phyloP scores from a whole-genome alignment of 768 basidiomycete genomes.

The Lyophyllum decastes region DNA sequence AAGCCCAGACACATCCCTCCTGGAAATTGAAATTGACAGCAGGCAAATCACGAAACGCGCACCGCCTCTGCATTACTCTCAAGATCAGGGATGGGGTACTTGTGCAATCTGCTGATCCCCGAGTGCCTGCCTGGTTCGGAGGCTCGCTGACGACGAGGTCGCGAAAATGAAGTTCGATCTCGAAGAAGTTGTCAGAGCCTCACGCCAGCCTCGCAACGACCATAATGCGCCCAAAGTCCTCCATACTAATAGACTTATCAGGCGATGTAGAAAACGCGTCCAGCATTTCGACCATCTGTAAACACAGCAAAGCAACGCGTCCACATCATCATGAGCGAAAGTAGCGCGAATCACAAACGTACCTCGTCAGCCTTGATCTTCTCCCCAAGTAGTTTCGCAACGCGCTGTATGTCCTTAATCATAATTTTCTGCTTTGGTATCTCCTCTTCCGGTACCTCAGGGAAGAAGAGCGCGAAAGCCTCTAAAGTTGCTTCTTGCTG shows the following conservation, averaged over 20 bases:
- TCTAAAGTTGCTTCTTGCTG: slow-evolving; percentile 57
- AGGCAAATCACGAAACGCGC: no score
- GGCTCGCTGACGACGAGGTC: no score
- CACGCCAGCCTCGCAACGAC: slow-evolving; percentile 50
- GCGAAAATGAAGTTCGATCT: no score
- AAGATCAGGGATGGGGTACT: no score
- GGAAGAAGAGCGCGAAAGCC: slow-evolving; percentile 77
- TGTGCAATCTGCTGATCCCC: no score
- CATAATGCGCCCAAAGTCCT: slow-evolving; percentile 81
- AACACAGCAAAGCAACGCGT: neutral
- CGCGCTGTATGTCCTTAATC: slow-evolving; percentile 66
- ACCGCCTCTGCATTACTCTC: no score
- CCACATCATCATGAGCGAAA: neutral
- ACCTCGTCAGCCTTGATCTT: slow-evolving; percentile 79
- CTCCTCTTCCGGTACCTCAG: slow-evolving; percentile 45
- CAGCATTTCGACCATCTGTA: slow-evolving; percentile 78
- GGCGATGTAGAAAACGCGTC: slow-evolving; percentile 69
- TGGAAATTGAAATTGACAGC: no score
- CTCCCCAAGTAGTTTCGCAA: slow-evolving; percentile 66
- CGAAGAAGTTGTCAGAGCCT: neutral
- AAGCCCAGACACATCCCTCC: no score
- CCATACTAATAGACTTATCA: slow-evolving; percentile 67
- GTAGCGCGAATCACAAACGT: slow-evolving; percentile 15
- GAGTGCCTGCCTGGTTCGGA: no score
- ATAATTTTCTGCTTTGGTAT: slow-evolving; percentile 56